Evolutionary conservation across 768 basidiomycete species (phyloP).

Genomic region (Pisolithus orientalis): DNA sequence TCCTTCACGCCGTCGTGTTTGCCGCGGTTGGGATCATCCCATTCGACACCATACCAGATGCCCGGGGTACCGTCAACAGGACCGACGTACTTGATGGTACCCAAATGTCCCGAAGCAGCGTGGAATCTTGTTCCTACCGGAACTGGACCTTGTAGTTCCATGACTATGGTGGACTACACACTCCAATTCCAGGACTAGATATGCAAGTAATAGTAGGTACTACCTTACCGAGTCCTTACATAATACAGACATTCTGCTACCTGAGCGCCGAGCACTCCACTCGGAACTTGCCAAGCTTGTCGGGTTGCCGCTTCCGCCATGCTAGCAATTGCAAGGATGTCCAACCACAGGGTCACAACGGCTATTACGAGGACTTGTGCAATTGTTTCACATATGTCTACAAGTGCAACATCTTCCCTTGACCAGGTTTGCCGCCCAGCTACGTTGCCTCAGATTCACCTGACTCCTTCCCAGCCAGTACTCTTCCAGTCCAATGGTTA

Average conservation of each 20-base stretch:
- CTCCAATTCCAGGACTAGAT: neutral
- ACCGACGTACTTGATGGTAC: slow-evolving; percentile 69
- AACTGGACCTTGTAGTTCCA: slow-evolving; percentile 13
- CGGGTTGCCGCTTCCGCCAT: slow-evolving; percentile 12
- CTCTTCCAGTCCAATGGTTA: slow-evolving; percentile 62
- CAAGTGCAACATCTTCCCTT: slow-evolving; percentile 8
- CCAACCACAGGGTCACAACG: slow-evolving; percentile 20
- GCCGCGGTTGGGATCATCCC: slow-evolving; percentile 82
- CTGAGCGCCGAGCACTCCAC: neutral
- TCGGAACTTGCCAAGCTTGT: neutral
- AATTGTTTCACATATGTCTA: slow-evolving; percentile 32
- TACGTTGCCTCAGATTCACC: neutral
- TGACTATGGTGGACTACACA: neutral
- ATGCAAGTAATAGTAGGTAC: neutral
- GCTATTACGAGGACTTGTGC: slow-evolving; percentile 25
- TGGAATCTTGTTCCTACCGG: slow-evolving; percentile 51
- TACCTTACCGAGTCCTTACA: slow-evolving; percentile 3
- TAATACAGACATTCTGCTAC: slow-evolving; percentile 1
- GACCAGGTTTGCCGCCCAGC: slow-evolving; percentile 18
- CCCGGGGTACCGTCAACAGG: slow-evolving; percentile 56
- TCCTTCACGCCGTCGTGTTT: slow-evolving; percentile 85
- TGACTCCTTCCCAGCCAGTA: slow-evolving; percentile 38
- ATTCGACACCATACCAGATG: slow-evolving; percentile 93
- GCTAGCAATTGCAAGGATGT: slow-evolving; percentile 27
- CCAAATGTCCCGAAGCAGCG: slow-evolving; percentile 43